Evolutionary conservation across 257 asterid genomes (phyloP).

Genomic region (Solanum etuberosum): DNA sequence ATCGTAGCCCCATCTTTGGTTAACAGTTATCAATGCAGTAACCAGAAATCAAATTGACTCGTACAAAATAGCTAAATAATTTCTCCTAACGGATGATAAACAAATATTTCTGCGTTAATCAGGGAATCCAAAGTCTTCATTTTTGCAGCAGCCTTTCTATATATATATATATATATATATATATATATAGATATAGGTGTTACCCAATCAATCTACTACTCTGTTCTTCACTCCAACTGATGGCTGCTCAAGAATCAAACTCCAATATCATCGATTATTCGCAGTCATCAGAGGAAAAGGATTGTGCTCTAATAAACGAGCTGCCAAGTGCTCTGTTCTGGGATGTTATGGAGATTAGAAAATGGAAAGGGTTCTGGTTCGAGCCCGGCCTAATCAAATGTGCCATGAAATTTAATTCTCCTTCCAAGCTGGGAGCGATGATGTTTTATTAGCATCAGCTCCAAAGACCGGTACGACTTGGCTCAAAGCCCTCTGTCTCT

Average conservation of each 20-base stretch:
- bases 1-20: no score
- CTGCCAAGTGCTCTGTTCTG: constrained; percentile 21
- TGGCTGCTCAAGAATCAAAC: background rate
- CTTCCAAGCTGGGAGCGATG: constrained; percentile 12
- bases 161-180: no score
- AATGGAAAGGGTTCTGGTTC: constrained; percentile 29
- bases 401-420: constrained; percentile 9
- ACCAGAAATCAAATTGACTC: background rate
- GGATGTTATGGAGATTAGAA: constrained; percentile 21
- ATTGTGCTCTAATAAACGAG: background rate
- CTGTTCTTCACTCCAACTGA: background rate
- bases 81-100: background rate
- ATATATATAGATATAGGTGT: background rate
- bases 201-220: background rate
- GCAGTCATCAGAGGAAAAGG: background rate
- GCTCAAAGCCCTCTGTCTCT: constrained; percentile 29
- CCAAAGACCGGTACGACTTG: constrained; percentile 34
- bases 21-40: background rate
- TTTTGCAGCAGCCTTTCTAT: background rate
- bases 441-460: constrained; percentile 21
- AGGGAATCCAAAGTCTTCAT: background rate
- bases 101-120: background rate
- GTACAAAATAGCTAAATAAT: background rate
- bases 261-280: background rate
- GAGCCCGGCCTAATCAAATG: constrained; percentile 19